Evolutionary conservation across 306 rosid species (phyloP).

Genomic region (Dalbergia cultrata): DNA sequence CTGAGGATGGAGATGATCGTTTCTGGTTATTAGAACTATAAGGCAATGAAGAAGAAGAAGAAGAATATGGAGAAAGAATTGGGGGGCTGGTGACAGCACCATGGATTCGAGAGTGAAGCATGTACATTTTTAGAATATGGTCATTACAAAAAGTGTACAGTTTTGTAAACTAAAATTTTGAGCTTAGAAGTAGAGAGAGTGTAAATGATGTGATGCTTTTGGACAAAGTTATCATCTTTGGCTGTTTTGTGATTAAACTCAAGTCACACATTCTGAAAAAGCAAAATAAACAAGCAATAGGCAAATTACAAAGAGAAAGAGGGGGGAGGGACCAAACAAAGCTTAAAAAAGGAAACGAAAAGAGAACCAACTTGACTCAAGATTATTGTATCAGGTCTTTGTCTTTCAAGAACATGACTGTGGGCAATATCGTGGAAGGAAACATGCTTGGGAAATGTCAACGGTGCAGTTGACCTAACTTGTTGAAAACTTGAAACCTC

Average conservation of each 20-base stretch:
- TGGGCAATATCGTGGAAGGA: constrained; percentile 36
- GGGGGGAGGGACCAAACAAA: constrained; percentile 7
- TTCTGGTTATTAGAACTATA: constrained; percentile 51
- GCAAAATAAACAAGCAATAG: constrained; percentile 41
- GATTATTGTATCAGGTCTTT: constrained; percentile 9
- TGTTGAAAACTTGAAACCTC: constrained; percentile 56
- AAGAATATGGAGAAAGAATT: constrained; percentile 47
- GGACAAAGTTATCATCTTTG: constrained; percentile 48
- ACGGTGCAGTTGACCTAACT: constrained; percentile 76
- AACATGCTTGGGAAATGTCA: constrained; percentile 54
- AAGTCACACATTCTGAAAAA: constrained; percentile 52
- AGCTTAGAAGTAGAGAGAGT: constrained; percentile 35
- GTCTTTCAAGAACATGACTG: constrained; percentile 11
- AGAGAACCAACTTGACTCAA: constrained; percentile 37
- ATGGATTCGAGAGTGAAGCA: constrained; percentile 64
- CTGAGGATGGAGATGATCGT: constrained; percentile 50
- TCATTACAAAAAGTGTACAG: constrained; percentile 48
- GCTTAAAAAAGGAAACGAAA: constrained; percentile 4
- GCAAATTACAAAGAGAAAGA: constrained; percentile 17
- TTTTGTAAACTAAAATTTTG: background rate
- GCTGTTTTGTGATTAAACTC: constrained; percentile 63
- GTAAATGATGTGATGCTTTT: constrained; percentile 37
- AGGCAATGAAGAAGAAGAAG: constrained; percentile 52
- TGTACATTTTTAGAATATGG: constrained; percentile 64
- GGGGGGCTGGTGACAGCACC: constrained; percentile 53